Conservation (phyloP, 192 early-diverging fungal species). For the Entomortierella parvispora region DNA sequence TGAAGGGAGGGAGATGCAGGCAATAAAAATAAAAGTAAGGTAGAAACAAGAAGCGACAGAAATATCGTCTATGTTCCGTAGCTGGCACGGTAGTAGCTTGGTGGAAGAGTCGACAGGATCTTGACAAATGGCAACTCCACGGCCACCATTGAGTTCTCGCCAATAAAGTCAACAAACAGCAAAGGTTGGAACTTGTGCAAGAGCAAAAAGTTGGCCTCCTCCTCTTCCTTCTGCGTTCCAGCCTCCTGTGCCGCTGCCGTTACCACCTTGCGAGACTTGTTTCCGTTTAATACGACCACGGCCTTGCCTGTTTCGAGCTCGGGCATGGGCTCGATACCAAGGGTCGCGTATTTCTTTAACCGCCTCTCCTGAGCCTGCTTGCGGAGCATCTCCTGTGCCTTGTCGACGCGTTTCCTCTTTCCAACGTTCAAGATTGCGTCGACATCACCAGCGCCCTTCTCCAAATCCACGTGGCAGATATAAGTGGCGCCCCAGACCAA, state of each 20-base stretch:
- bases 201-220: conserved; percentile 72
- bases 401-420: conserved; percentile 69
- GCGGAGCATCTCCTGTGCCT: conserved; percentile 48
- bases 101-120: conserved; percentile 81
- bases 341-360: conserved; percentile 54
- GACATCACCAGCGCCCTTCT: conserved; percentile 60
- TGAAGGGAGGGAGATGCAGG: conserved; percentile 1
- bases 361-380: conserved; percentile 56
- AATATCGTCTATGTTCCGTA: conserved; percentile 71
- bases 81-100: conserved; percentile 84
- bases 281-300: conserved; percentile 46
- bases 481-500: conserved; percentile 76
- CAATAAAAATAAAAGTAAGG: conserved; percentile 1
- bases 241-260: conserved; percentile 30
- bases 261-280: conserved; percentile 32
- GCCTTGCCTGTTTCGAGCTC: conserved; percentile 48
- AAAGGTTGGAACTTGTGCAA: conserved; percentile 86
- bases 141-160: conserved; percentile 78
- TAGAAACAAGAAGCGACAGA: not conserved
- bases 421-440: conserved; percentile 64
- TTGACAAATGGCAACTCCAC: conserved; percentile 90
- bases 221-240: conserved; percentile 59
- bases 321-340: conserved; percentile 32
- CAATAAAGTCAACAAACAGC: conserved; percentile 82
- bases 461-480: conserved; percentile 80